These are phyloP conservation scores for Ophiostoma angusticollis DNA, from an alignment of 2,329 filamentous ascomycete species.

Conservation along the genomic window DNA sequence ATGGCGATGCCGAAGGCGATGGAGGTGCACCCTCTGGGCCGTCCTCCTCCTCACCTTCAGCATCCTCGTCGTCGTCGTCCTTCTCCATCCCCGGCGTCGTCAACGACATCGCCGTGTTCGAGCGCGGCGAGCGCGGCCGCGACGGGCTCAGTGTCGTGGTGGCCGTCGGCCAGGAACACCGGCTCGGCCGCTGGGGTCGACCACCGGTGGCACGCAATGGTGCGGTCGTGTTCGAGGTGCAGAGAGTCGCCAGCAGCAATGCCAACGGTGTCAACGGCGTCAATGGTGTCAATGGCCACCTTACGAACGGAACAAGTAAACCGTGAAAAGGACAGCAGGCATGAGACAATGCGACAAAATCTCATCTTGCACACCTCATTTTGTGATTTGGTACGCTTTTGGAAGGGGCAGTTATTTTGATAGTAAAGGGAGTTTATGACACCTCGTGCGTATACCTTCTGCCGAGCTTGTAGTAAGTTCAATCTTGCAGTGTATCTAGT, in stretches of 20 bases:
- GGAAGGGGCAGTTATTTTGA: too few relatives aligned
- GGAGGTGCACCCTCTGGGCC: background rate
- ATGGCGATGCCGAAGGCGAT: too few relatives aligned
- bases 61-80: constrained; percentile 8
- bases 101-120: constrained; percentile 80
- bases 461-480: too few relatives aligned
- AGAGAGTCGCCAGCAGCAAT: constrained; percentile 1
- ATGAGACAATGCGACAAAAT: background rate
- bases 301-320: constrained; percentile 11
- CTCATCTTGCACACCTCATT: too few relatives aligned
- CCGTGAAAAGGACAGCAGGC: constrained; percentile 5
- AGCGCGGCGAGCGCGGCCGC: constrained; percentile 63
- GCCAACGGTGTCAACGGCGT: constrained; percentile 14
- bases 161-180: constrained; percentile 77
- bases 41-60: background rate
- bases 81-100: constrained; percentile 49
- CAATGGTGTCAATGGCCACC: constrained; percentile 7
- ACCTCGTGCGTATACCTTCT: too few relatives aligned
- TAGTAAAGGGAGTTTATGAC: too few relatives aligned
- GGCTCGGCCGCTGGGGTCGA: constrained; percentile 70
- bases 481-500: too few relatives aligned
- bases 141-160: constrained; percentile 72
- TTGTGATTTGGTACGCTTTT: too few relatives aligned
- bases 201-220: constrained; percentile 58
- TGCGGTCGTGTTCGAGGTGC: constrained; percentile 74